Evolutionary conservation across 768 basidiomycete species (phyloP), one percentile per base, ranked within the genome.

Genomic region (Favolaschia claudopus): DNA sequence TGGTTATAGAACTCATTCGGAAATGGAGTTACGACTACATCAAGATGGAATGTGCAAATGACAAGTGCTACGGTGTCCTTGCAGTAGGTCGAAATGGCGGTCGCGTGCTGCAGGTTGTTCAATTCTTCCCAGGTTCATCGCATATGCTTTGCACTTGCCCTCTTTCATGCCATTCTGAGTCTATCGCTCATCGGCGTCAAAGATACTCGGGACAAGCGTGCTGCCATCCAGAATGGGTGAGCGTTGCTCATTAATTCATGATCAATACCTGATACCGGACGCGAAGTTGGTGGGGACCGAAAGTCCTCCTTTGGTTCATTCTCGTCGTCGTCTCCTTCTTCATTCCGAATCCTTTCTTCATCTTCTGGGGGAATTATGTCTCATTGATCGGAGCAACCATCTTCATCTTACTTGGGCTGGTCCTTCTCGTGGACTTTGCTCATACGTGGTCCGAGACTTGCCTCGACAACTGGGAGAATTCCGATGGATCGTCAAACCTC

Each of bases 371-470:
- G 31, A 95, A 96, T 65, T 96, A 97, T 69, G 76, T 94, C 60
- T 85, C 96, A 22, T 84, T 97, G 38, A 87, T 98, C 53, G 97
- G 97, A 33, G 93, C 96, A 1, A 93, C 91, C 7, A 72, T 95
- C 59, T 99, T 99, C 79, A 98, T 99, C 71, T 88, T 99, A 31
- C 89, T 99, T 63, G 97, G 97, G 43, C 89, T 99, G 27, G 93
- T 99, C 55, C 89, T 99, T 39, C 88, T 99, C 55, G 91, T 99
- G 74, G 97, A 99, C 79, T 99, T 99, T 69, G 97, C 97, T 2
- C 97, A 99, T 72, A 91, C 93, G 6, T 99, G 96, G 96, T 94
- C 95, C 15, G 97, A 99, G 76, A 96, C 88, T 7, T 99, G 96
- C 72, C 84, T 98, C 49, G 90, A 96, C 64, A 94, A 95, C 52